Conservation (phyloP, 306 rosid genomes). For the Cajanus cajan region DNA sequence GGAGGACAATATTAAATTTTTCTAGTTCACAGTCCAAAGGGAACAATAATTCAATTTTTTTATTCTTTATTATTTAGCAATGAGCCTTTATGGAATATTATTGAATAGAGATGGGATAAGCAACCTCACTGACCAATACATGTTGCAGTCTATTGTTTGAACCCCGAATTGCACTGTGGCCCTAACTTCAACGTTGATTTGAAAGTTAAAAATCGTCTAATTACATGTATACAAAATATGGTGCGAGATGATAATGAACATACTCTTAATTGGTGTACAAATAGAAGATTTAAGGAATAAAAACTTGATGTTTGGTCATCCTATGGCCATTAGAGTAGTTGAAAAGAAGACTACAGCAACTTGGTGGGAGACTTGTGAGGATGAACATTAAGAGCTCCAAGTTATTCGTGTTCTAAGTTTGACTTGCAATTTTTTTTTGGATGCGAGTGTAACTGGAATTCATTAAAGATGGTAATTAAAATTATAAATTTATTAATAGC, state of each 20-base stretch:
- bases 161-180: neutral
- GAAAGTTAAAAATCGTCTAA: neutral
- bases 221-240: too few species aligned
- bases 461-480: neutral
- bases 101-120: neutral
- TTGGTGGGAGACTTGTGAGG: neutral
- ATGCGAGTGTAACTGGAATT: neutral
- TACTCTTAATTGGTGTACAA: neutral
- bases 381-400: neutral
- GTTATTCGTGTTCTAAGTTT: neutral
- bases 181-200: neutral
- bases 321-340: neutral
- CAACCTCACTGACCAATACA: neutral
- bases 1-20: neutral
- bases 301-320: neutral
- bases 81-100: neutral
- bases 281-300: neutral
- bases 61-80: neutral
- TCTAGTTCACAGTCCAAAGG: neutral
- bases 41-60: neutral
- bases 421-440: neutral
- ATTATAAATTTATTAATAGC: too few species aligned
- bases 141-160: neutral
- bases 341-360: neutral
- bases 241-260: too few species aligned